Percentiles rank a stretch among this genome's conserved stretches.
Conservation (phyloP, 805 yeast genomes). For the Ogataea populi-albae region DNA sequence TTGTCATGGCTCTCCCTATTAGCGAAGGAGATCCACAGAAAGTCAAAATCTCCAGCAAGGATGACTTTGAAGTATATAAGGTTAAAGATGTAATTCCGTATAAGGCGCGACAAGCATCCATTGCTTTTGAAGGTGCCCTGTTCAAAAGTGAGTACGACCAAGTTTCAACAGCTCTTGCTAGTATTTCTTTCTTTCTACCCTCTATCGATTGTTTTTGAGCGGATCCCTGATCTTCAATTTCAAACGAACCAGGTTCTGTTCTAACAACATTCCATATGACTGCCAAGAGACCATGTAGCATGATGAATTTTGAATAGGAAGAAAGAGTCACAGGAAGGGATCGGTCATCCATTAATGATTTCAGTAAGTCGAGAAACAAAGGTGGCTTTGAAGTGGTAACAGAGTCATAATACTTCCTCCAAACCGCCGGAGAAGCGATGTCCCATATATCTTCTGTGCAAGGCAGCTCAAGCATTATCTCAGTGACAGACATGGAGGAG, state of each 20-base stretch:
- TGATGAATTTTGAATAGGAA: constrained; percentile 19
- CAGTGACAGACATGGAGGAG: constrained; percentile 22
- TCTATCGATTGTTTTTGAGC: constrained; percentile 4
- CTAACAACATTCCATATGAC: constrained; percentile 23
- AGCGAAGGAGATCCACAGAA: constrained; percentile 24
- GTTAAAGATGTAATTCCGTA: constrained; percentile 22
- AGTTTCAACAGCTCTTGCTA: constrained; percentile 24
- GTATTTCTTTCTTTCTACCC: constrained; percentile 16
- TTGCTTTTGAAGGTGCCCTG: constrained; percentile 17
- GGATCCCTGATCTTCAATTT: constrained; percentile 11
- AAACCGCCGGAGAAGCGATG: neutral
- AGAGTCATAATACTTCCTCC: constrained; percentile 10
- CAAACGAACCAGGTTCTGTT: constrained; percentile 22
- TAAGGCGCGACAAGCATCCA: constrained; percentile 24
- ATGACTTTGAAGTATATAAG: constrained; percentile 18
- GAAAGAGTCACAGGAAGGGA: constrained; percentile 20
- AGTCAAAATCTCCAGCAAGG: constrained; percentile 22
- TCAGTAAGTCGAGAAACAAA: constrained; percentile 19
- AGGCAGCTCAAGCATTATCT: constrained; percentile 24
- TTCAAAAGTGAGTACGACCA: constrained; percentile 26
- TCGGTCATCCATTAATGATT: constrained; percentile 18
- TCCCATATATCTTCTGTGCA: constrained; percentile 25
- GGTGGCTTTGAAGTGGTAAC: too few relatives aligned
- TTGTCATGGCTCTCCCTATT: constrained; percentile 13
- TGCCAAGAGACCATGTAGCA: constrained; percentile 25